Evolutionary conservation across 768 basidiomycete species (phyloP).

Genomic region (Russula sp.): DNA sequence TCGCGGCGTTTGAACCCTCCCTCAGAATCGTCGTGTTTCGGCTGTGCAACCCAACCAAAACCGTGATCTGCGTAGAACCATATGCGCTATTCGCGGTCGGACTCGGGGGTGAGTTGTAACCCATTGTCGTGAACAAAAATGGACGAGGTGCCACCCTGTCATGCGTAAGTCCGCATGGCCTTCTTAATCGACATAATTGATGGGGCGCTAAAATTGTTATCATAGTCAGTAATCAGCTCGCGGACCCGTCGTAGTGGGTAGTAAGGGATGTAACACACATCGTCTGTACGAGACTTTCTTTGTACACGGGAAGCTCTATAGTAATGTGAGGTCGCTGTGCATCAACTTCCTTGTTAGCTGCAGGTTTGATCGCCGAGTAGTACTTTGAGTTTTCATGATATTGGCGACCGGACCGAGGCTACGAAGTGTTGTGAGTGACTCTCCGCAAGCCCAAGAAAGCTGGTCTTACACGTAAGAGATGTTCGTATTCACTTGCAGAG

Average conservation of each 20-base stretch:
- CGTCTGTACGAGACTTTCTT: slow-evolving; percentile 76
- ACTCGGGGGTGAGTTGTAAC: slow-evolving; percentile 59
- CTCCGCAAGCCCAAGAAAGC: slow-evolving; percentile 12
- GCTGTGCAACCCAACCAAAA: slow-evolving; percentile 83
- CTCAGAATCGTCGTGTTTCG: slow-evolving; percentile 57
- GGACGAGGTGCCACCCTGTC: slow-evolving; percentile 80
- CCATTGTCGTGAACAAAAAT: slow-evolving; percentile 87
- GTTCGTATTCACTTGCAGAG: slow-evolving; percentile 63
- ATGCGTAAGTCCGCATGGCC: slow-evolving; percentile 88
- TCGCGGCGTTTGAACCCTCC: slow-evolving; percentile 80
- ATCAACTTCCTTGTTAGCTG: slow-evolving; percentile 61
- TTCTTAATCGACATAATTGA: slow-evolving; percentile 77
- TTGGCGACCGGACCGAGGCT: slow-evolving; percentile 84
- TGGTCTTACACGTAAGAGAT: slow-evolving; percentile 58
- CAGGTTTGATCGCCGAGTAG: slow-evolving; percentile 69
- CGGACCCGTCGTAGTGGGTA: not conserved
- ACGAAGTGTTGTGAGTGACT: slow-evolving; percentile 12
- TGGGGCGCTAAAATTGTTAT: slow-evolving; percentile 48
- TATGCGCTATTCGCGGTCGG: slow-evolving; percentile 64
- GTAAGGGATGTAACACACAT: slow-evolving; percentile 52
- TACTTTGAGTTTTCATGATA: slow-evolving; percentile 82
- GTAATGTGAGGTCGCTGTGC: slow-evolving; percentile 68
- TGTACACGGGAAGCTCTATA: slow-evolving; percentile 85
- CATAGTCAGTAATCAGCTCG: not conserved
- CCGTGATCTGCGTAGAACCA: slow-evolving; percentile 72